Base-by-base conservation (phyloP, 1,139 yeast species). In the Debaryomycetaceae sp. region DNA sequence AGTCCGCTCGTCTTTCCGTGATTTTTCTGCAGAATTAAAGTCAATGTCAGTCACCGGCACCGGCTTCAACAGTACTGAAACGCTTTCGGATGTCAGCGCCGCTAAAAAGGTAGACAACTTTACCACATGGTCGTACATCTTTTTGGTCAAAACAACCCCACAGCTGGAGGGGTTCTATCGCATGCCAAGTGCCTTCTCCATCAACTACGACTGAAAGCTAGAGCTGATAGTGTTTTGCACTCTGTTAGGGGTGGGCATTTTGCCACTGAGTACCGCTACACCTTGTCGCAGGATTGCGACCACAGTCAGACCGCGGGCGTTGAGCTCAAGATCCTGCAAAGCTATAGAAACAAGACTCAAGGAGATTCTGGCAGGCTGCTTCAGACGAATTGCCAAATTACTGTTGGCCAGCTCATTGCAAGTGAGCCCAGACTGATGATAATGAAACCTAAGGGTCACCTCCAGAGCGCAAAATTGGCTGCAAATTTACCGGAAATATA, bases 181-280 rank as follows among this genome's bases (percentile, higher is more conserved):
- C 45, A 53, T 57, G 38, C 62, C 62, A 35, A 45, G 44, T 23
- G 52, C 46, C 32, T 53, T 56, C 38, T 36, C 48, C 28, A 50
- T 57, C 38, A 43, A 44, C 17, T 43, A 55, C 33, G 45, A 53
- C 34, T 51, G 43, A 36, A 30, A 34, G 20, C 46, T 23, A 45
- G 42, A 19, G 37, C 42, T 34, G 24, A 37, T 11, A 33, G 37
- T 21, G 46, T 35, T 25, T 41, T 48, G 33, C 39, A 40, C 18
- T 35, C 35, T 3, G 39, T 45, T 16, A 51, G 49, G 50, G 44
- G 33, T 27, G 35, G 35, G 34, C 45, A 41, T 39, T 49, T 42
- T 32, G 46, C 38, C 38, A 43, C 48, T 33, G 39, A 38, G 26
- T 46, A 48, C 35, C 45, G 46, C 19, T 38, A 36, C 34, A 38